Evolutionary conservation across 805 yeast genomes (phyloP).

Genomic region (Zygosaccharomyces lentus): DNA sequence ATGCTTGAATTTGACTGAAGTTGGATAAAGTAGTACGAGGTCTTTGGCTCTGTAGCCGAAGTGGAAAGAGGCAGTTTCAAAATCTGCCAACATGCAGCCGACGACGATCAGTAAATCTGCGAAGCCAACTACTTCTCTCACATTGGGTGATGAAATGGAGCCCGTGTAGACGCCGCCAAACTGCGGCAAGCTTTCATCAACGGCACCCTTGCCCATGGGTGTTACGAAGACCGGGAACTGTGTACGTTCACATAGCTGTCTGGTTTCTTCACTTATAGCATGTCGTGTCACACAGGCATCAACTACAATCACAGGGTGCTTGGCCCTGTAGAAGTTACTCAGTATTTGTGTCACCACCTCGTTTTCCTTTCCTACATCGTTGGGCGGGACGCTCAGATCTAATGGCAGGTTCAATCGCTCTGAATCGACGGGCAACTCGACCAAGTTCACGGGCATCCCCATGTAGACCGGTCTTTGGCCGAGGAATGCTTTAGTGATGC

Average conservation of each 20-base stretch:
- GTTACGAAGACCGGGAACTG: conserved; percentile 51
- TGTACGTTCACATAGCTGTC: conserved; percentile 43
- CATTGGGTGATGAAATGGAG: conserved; percentile 44
- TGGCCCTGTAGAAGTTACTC: conserved; percentile 43
- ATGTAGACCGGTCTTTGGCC: conserved; percentile 69
- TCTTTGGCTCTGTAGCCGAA: conserved; percentile 52
- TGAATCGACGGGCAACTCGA: conserved; percentile 39
- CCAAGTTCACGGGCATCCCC: conserved; percentile 61
- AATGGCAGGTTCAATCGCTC: conserved; percentile 36
- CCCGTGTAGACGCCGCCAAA: conserved; percentile 69
- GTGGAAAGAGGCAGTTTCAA: conserved; percentile 54
- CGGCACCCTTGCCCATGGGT: conserved; percentile 56
- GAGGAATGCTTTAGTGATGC: conserved; percentile 42
- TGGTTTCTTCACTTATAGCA: conserved; percentile 38
- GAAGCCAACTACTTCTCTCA: conserved; percentile 43
- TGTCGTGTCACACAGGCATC: conserved; percentile 64
- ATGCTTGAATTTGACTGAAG: conserved; percentile 47
- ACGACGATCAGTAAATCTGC: conserved; percentile 62
- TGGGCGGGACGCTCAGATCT: conserved; percentile 19
- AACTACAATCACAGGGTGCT: conserved; percentile 55
- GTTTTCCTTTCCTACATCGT: conserved; percentile 31
- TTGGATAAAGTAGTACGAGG: conserved; percentile 52
- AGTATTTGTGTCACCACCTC: conserved; percentile 44
- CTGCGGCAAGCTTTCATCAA: conserved; percentile 53
- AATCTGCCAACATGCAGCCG: conserved; percentile 58